Percentiles rank a stretch among this genome's conserved stretches.
These are phyloP conservation scores for Geopyxis carbonaria DNA, from an alignment of 495 filamentous ascomycete species.

Conservation along the genomic window DNA sequence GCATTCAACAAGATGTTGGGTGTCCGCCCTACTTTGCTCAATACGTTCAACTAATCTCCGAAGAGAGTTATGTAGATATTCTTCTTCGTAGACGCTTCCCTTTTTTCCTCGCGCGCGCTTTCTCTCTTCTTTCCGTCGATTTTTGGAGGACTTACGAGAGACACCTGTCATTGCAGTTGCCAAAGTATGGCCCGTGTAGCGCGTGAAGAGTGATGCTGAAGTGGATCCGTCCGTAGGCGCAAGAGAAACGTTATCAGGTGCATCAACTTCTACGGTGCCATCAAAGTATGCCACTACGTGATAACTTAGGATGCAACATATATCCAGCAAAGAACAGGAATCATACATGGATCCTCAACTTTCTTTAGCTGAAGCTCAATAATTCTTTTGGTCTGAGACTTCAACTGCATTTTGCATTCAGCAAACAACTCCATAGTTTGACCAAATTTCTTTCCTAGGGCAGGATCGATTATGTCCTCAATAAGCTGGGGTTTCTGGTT, in stretches of 20 bases:
- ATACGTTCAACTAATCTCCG: conserved; percentile 70
- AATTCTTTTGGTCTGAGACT: conserved; percentile 69
- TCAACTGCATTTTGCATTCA: conserved; percentile 72
- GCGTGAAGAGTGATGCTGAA: conserved; percentile 69
- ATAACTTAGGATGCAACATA: conserved; percentile 54
- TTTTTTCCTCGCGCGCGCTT: conserved; percentile 89
- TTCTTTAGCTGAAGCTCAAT: conserved; percentile 65
- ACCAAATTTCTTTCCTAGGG: conserved; percentile 59
- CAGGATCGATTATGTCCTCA: conserved; percentile 48
- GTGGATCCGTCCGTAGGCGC: conserved; percentile 70
- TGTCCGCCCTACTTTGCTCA: conserved; percentile 50
- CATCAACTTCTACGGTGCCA: conserved; percentile 38
- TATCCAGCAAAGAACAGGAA: not conserved
- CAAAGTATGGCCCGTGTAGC: conserved; percentile 57
- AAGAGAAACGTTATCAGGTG: conserved; percentile 82
- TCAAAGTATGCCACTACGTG: conserved; percentile 30
- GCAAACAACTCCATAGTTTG: conserved; percentile 73
- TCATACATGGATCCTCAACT: conserved; percentile 47
- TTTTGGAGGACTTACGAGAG: conserved; percentile 64
- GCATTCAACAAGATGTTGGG: conserved; percentile 52
- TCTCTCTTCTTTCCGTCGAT: conserved; percentile 71
- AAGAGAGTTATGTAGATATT: conserved; percentile 80
- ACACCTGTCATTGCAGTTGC: conserved; percentile 50
- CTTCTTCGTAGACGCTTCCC: conserved; percentile 92
- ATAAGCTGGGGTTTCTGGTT: conserved; percentile 31